Base-by-base conservation (phyloP, 352 stramenopile genomes). In the Paralagenidium karlingii region DNA sequence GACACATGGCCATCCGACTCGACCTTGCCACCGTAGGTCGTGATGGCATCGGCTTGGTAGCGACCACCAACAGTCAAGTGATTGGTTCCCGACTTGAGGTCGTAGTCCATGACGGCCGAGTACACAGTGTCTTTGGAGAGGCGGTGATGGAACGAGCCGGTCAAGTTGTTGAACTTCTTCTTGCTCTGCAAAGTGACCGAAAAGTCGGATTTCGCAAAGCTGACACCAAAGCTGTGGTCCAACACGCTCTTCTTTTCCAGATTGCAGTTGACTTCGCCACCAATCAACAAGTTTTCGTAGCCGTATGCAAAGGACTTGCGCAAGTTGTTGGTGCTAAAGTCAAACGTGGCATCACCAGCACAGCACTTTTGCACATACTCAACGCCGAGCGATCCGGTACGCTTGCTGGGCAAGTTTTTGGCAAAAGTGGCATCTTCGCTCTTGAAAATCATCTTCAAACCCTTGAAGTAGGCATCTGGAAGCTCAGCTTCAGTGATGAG, bases 1-100 rank as follows among this genome's bases (percentile, higher is more conserved):
- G 79, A 93, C 37, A 93, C 66, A 58, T 87, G 68, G 51, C 79
- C 78, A 47, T 91, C 71, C 45, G 78, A 89, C 53, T 91, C 73
- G 38, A 91, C 68, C 64, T 91, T 91, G 31, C 71, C 78, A 34
- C 68, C 68, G 58, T 88, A 89, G 37, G 75, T 87, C 28, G 78
- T 91, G 27, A 84, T 47, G 39, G 63, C 63, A 61, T 91, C 75
- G 34, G 75, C 75, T 50, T 75, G 66, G 68, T 85, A 91, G 53
- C 75, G 75, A 29, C 78, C 78, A 30, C 78, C 78, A 20, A 91
- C 69, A 24, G 66, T 81, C 25, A 91, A 62, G 44, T 73, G 66
- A 67, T 91, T 87, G 43, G 68, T 52, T 47, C 67, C 75, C 33
- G 71, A 87, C 70, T 87, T 87, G 48, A 85, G 64, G 59, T 91